Evolutionary conservation across 1,139 yeast genomes (phyloP), one percentile per base, ranked within the genome.

Genomic region (Lodderomyces pseudojiufengensis): DNA sequence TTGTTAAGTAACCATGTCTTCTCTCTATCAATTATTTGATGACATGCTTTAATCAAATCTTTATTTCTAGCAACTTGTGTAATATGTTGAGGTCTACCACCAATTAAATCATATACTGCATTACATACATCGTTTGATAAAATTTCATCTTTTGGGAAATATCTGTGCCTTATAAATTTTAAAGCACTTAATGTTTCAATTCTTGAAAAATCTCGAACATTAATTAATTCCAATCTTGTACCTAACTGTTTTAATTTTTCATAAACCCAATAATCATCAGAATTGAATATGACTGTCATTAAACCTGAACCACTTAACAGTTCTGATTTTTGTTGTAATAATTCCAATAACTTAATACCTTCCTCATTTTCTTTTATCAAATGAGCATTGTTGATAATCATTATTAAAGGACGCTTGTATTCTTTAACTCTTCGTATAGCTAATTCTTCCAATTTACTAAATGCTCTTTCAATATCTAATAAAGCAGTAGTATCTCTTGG

Each of bases 211-310:
- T 85, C 95, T 39, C 78, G 65, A 24, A 85, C 83, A 43, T 83
- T 80, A 36, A 85, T 64, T 20, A 84, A 77, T 42, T 85, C 95
- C 33, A 85, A 59, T 34, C 92, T 67, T 0, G 95, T 85, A 0
- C 90, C 88, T 14, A 83, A 63, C 43, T 72, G 75, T 49, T 82
- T 83, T 45, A 85, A 63, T 41, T 87, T 76, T 49, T 85, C 95
- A 54, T 84, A 85, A 2, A 85, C 74, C 95, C 95, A 85, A 57
- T 85, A 85, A 51, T 85, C 95, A 57, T 85, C 95, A 43, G 87
- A 78, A 49, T 84, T 83, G 64, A 85, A 84, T 4, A 85, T 63
- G 57, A 84, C 76, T 0, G 94, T 85, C 11, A 80, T 81, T 37
- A 85, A 63, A 0, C 92, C 90, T 0, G 87, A 71, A 2, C 92